These are phyloP conservation scores for Fusarium concolor DNA, from an alignment of 2,329 filamentous ascomycete genomes.

Conservation along the genomic window DNA sequence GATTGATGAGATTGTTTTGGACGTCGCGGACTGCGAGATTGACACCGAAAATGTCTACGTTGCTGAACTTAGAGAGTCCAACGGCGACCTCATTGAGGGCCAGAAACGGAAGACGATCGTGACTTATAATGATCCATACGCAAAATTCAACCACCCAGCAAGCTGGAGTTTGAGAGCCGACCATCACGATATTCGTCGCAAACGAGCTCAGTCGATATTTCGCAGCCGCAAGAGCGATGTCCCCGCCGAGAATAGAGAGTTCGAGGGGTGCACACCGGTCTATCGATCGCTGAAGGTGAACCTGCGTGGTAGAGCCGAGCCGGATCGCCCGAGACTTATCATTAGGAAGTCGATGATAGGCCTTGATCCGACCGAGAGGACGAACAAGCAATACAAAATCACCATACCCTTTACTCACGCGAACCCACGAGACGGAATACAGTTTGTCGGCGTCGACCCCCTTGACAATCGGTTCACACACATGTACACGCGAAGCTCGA, in stretches of 20 bases:
- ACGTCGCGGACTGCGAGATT: slow-evolving; percentile 72
- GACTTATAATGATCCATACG: slow-evolving; percentile 73
- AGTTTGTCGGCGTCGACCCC: slow-evolving; percentile 88
- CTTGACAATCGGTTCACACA: slow-evolving; percentile 88
- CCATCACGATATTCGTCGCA: slow-evolving; percentile 80
- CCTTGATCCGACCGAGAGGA: slow-evolving; percentile 50
- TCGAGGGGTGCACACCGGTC: slow-evolving; percentile 66
- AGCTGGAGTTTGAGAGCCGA: slow-evolving; percentile 73
- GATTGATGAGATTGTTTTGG: slow-evolving; percentile 68
- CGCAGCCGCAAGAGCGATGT: slow-evolving; percentile 65
- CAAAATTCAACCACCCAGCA: slow-evolving; percentile 69
- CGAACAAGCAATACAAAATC: slow-evolving; percentile 61
- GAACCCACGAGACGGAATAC: slow-evolving; percentile 84
- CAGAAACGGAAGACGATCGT: slow-evolving; percentile 55
- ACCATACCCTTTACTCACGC: slow-evolving; percentile 81
- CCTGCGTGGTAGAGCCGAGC: slow-evolving; percentile 55
- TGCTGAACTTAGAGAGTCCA: slow-evolving; percentile 52
- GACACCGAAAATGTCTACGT: slow-evolving; percentile 66
- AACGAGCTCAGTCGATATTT: slow-evolving; percentile 69
- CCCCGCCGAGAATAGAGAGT: slow-evolving; percentile 65
- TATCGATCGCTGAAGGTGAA: slow-evolving; percentile 64
- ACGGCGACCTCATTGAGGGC: slow-evolving; percentile 52
- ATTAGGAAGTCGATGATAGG: slow-evolving; percentile 57
- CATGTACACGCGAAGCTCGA: slow-evolving; percentile 86
- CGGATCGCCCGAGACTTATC: slow-evolving; percentile 56